A percentile compares a stretch with the other conserved stretches of the same genome.
phyloP scores from a whole-genome alignment of 345 rosid species.

The Adansonia digitata region DNA sequence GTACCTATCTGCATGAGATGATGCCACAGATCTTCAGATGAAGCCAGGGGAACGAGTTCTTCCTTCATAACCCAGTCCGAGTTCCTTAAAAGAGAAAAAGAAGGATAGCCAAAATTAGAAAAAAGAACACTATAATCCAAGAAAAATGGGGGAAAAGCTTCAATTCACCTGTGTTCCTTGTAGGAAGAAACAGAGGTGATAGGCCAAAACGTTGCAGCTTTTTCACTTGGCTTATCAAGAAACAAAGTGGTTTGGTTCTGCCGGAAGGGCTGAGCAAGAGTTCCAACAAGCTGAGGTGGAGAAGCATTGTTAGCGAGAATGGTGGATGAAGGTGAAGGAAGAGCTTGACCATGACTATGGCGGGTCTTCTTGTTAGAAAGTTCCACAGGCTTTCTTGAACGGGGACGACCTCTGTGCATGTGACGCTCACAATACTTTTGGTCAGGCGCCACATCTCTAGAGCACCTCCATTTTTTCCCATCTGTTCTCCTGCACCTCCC shows the following conservation, averaged over 20 bases:
- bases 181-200: constrained; percentile 6
- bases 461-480: constrained; percentile 91
- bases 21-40: constrained; percentile 26
- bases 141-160: too few relatives aligned
- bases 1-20: constrained; percentile 16
- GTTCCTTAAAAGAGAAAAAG: constrained; percentile 19
- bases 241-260: constrained; percentile 8
- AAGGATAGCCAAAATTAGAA: background rate
- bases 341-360: constrained; percentile 5
- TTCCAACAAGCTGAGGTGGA: constrained; percentile 14
- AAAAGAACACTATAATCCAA: background rate
- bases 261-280: constrained; percentile 11
- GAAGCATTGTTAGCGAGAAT: constrained; percentile 2
- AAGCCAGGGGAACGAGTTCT: constrained; percentile 17
- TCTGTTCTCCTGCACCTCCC: constrained; percentile 83
- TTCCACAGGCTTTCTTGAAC: constrained; percentile 99
- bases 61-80: constrained; percentile 36
- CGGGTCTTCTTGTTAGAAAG: constrained; percentile 36
- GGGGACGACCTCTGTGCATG: constrained; percentile 83
- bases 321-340: constrained; percentile 11
- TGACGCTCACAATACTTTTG: constrained; percentile 89
- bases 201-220: constrained; percentile 18
- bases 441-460: constrained; percentile 62
- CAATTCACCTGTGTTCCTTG: constrained; percentile 30
- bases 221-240: constrained; percentile 13